A percentile compares a stretch with the other conserved stretches of the same genome.
These are phyloP conservation scores for Syzygium grande DNA, from an alignment of 345 rosid genomes.

Conservation along the genomic window DNA sequence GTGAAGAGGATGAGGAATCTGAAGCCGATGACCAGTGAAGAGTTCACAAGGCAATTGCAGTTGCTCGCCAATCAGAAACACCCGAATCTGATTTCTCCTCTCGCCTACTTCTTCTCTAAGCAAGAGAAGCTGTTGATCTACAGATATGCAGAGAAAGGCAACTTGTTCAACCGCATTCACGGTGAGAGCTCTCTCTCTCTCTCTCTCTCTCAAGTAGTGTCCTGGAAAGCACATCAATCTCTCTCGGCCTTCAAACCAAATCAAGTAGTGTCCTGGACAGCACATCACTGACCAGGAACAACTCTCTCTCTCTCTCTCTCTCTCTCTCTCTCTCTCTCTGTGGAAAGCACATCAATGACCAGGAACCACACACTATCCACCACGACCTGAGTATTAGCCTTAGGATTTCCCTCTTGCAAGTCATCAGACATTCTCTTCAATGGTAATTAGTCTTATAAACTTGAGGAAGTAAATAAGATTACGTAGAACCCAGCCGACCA, in stretches of 20 bases:
- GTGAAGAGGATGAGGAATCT: conserved; percentile 37
- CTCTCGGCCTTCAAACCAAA: not conserved
- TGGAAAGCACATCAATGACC: not conserved
- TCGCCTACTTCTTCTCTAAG: conserved; percentile 59
- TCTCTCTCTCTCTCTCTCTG: no score
- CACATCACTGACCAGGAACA: not conserved
- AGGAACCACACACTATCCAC: not conserved
- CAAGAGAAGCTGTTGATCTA: conserved; percentile 53
- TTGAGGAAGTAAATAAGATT: not conserved
- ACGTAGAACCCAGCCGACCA: not conserved
- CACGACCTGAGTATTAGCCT: not conserved
- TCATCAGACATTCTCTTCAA: not conserved
- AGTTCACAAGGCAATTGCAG: conserved; percentile 24
- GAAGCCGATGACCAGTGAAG: conserved; percentile 34
- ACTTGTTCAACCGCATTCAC: conserved; percentile 40
- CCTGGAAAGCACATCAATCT: no score
- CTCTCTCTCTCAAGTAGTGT: not conserved
- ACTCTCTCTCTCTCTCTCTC: no score
- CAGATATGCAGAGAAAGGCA: conserved; percentile 36
- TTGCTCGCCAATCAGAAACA: conserved; percentile 23
- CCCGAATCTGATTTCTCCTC: conserved; percentile 48
- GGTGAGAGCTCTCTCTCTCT: conserved; percentile 21
- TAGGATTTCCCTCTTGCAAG: not conserved
- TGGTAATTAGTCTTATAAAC: not conserved
- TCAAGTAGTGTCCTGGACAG: not conserved